Conservation (phyloP, 2,329 filamentous ascomycete genomes). For the Dactylonectria macrodidyma region DNA sequence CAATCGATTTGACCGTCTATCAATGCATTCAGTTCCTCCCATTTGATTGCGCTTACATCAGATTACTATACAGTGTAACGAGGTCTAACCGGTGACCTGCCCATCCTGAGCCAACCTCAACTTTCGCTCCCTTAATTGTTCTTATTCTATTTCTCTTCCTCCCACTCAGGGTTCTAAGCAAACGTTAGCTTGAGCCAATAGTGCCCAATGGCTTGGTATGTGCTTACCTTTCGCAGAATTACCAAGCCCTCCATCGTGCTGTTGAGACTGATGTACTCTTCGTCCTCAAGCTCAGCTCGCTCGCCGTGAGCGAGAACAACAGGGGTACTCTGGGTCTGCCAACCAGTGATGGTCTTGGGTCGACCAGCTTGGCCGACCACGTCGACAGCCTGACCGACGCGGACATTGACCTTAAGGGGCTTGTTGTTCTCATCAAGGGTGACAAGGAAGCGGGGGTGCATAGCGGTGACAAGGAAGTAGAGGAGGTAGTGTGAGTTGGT, state of each 20-base stretch:
- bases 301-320: conserved; percentile 96
- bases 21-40: conserved; percentile 39
- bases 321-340: conserved; percentile 99
- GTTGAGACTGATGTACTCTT: conserved; percentile 94
- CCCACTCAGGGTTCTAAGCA: conserved; percentile 58
- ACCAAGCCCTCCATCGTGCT: conserved; percentile 95
- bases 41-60: conserved; percentile 45
- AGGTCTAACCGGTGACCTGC: conserved; percentile 41
- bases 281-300: conserved; percentile 95
- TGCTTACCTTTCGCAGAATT: conserved; percentile 92
- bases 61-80: conserved; percentile 55
- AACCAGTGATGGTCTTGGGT: conserved; percentile 98
- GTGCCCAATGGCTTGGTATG: background rate
- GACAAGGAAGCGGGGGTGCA: conserved; percentile 96
- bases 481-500: conserved; percentile 87
- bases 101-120: conserved; percentile 36
- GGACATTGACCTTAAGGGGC: conserved; percentile 94
- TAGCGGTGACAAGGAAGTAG: conserved; percentile 96
- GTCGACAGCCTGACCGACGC: conserved; percentile 97
- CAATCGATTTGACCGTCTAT: conserved; percentile 48
- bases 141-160: conserved; percentile 54
- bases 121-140: conserved; percentile 37
- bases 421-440: conserved; percentile 96
- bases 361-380: conserved; percentile 97
- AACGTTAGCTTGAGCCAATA: conserved; percentile 32